Percentiles rank a stretch among this genome's conserved stretches.
Evolutionary conservation across 768 basidiomycete species (phyloP).

Genomic region (Leccinum disarticulatum): DNA sequence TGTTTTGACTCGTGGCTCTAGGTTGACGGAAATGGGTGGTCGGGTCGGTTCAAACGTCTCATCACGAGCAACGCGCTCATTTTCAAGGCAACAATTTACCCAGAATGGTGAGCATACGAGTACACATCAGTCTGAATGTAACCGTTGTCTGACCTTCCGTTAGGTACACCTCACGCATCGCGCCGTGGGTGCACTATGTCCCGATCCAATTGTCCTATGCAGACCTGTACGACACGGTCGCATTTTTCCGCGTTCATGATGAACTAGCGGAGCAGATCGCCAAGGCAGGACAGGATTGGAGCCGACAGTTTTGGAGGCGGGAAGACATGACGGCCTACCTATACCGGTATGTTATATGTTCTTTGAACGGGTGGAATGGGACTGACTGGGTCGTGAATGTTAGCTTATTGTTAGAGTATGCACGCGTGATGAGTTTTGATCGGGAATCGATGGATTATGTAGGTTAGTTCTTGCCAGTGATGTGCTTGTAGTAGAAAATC

Average conservation of each 20-base stretch:
- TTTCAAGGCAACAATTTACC: conserved; percentile 71
- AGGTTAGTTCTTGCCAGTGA: not conserved
- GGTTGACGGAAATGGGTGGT: conserved; percentile 70
- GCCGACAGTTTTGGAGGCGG: conserved; percentile 53
- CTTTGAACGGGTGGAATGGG: not conserved
- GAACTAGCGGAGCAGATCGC: conserved; percentile 58
- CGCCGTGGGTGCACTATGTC: conserved; percentile 75
- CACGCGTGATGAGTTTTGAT: conserved; percentile 48
- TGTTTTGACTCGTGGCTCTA: conserved; percentile 15
- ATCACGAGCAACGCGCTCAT: conserved; percentile 61
- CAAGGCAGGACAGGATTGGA: conserved; percentile 55
- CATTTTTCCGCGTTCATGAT: conserved; percentile 75
- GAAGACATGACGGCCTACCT: conserved; percentile 61
- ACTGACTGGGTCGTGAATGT: not conserved
- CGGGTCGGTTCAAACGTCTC: conserved; percentile 64
- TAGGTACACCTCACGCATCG: conserved; percentile 57
- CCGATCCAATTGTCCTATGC: conserved; percentile 64
- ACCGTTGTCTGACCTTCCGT: not conserved
- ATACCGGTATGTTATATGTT: conserved; percentile 43
- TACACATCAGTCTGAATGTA: not conserved
- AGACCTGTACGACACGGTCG: conserved; percentile 67
- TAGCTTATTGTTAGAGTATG: conserved; percentile 56
- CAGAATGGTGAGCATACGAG: conserved; percentile 56
- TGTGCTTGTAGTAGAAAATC: not conserved
- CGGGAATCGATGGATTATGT: conserved; percentile 42